Evolutionary conservation across 2,329 filamentous ascomycete genomes (phyloP), one percentile per base, ranked within the genome.

Genomic region (Parascedosporium putredinis): DNA sequence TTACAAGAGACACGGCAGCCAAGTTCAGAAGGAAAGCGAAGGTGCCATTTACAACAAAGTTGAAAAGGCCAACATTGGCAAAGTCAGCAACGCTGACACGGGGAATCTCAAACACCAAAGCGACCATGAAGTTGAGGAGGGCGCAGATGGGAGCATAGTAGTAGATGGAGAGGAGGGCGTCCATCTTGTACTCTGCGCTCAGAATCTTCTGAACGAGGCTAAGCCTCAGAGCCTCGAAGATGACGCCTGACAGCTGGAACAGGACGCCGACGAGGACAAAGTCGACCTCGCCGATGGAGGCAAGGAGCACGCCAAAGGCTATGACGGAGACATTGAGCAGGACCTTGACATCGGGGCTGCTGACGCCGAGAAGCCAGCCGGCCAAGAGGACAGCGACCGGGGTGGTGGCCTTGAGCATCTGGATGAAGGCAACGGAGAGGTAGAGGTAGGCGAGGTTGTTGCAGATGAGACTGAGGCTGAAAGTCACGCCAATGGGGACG

Each of bases 361-460:
- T 81, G 47, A 95, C 81, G 52, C 89, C 88, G 61, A 97, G 82
- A 49, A 76, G 74, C 91, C 93, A 97, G 57, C 88, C 88, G 36
- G 88, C 85, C 57, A 97, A 70, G 34, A 98, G 81, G 48, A 97
- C 90, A 49, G 89, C 90, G 52, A 97, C 90, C 14, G 93, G 93
- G 27, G 88, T 97, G 40, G 89, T 96, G 57, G 93, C 93, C 87
- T 97, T 97, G 67, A 97, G 83, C 91, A 97, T 97, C 76, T 97
- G 91, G 62, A 97, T 97, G 68, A 97, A 97, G 53, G 91, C 86
- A 52, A 97, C 91, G 57, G 86, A 93, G 54, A 97, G 80, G 69
- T 96, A 95, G 50, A 96, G 79, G 65, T 97, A 97, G 59, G 91
- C 89, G 69, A 95, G 71, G 73, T 97, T 97, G 63, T 90, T 89